Percentiles rank a stretch among this genome's conserved stretches.
These are phyloP conservation scores for Pseudogymnoascus sp. DNA, from an alignment of 2,329 filamentous ascomycete genomes.

Conservation along the genomic window DNA sequence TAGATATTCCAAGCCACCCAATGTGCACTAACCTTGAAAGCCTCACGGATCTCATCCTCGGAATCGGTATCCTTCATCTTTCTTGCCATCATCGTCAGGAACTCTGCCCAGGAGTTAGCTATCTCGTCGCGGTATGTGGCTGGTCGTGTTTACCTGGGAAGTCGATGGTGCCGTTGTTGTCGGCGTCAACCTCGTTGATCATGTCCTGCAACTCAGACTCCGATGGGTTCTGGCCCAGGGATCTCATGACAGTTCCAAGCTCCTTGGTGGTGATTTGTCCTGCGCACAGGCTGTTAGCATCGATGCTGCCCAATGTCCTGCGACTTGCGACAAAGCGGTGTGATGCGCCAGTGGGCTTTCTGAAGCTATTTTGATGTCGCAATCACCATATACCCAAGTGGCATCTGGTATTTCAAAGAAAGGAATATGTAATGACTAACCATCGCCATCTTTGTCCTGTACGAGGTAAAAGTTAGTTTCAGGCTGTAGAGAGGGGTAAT, in stretches of 20 bases:
- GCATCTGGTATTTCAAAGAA: not conserved
- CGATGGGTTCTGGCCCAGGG: slow-evolving; percentile 79
- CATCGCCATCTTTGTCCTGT: slow-evolving; percentile 86
- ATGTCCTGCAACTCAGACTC: slow-evolving; percentile 87
- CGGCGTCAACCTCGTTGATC: slow-evolving; percentile 89
- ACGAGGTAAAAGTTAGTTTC: slow-evolving; percentile 19
- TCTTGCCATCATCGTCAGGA: slow-evolving; percentile 87
- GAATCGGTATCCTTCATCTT: slow-evolving; percentile 94
- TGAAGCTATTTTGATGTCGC: not conserved
- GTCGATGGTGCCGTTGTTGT: slow-evolving; percentile 89
- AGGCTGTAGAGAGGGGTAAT: slow-evolving; percentile 9
- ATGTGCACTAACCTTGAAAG: slow-evolving; percentile 52
- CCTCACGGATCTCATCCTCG: slow-evolving; percentile 82
- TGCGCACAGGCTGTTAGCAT: slow-evolving; percentile 28
- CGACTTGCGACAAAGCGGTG: slow-evolving; percentile 2
- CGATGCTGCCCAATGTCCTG: not conserved
- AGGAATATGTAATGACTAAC: slow-evolving; percentile 45
- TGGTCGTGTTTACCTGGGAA: slow-evolving; percentile 62
- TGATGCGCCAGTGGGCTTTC: slow-evolving; percentile 5
- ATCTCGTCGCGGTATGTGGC: not conserved
- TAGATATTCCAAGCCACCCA: not conserved
- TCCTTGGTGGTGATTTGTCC: slow-evolving; percentile 90
- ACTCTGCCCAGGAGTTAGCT: slow-evolving; percentile 48
- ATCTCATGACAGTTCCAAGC: slow-evolving; percentile 83
- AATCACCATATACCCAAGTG: not conserved